Conservation (phyloP, 495 filamentous ascomycete genomes). For the Poronia punctata region DNA sequence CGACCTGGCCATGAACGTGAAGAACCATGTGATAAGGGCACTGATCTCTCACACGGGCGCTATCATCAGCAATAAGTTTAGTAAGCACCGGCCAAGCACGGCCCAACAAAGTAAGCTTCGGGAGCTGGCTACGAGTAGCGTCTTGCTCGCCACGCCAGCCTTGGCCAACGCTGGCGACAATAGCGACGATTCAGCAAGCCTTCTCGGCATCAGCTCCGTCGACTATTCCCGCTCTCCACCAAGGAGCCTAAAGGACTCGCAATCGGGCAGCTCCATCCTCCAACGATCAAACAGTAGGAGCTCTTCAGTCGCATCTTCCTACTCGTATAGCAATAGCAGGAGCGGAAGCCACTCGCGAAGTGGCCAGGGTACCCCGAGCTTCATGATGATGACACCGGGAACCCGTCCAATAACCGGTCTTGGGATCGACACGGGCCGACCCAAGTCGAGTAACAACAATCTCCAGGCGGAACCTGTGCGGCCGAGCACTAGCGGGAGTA, state of each 20-base stretch:
- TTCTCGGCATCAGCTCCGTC: slow-evolving; percentile 39
- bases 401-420: slow-evolving; percentile 25
- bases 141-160: slow-evolving; percentile 38
- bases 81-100: slow-evolving; percentile 72
- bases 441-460: slow-evolving; percentile 20
- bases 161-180: slow-evolving; percentile 32
- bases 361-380: slow-evolving; percentile 24
- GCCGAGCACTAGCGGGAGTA: slow-evolving; percentile 10
- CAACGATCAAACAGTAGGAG: slow-evolving; percentile 35
- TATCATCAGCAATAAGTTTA: slow-evolving; percentile 95
- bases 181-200: slow-evolving; percentile 43
- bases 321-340: slow-evolving; percentile 25
- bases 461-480: slow-evolving; percentile 16
- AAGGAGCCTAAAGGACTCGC: slow-evolving; percentile 32
- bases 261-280: slow-evolving; percentile 31
- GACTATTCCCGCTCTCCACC: slow-evolving; percentile 47
- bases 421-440: slow-evolving; percentile 20
- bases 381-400: slow-evolving; percentile 32
- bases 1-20: slow-evolving; percentile 83
- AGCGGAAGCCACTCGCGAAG: slow-evolving; percentile 10
- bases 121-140: slow-evolving; percentile 64
- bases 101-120: slow-evolving; percentile 71
- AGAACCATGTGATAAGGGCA: slow-evolving; percentile 89
- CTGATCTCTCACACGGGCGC: slow-evolving; percentile 92
- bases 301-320: slow-evolving; percentile 40